Base-by-base conservation (phyloP, 495 filamentous ascomycete species). In the Xylaria castorea region DNA sequence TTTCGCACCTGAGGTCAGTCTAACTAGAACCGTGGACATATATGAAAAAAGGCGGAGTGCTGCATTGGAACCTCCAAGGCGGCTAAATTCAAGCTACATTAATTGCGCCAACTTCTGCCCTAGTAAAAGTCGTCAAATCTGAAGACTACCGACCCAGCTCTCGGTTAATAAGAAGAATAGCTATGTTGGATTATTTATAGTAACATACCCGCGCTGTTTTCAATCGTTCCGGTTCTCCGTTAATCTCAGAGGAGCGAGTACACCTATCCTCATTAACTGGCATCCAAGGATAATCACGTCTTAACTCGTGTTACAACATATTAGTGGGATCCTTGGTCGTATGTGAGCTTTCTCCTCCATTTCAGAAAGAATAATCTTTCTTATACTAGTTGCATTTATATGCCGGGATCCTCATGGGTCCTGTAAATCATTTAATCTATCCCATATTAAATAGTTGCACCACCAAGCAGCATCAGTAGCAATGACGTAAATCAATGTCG, bases 81-180 rank as follows among this genome's bases (percentile, higher is more conserved):
- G 64, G 64, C 46, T 66, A 66, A 66, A 66, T 51, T 66, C 64
- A 20, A 66, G 63, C 64, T 30, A 46, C 64, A 51, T 66, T 66
- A 38, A 66, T 66, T 66, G n/a, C 64, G 27, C 46, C 44, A 18
- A 66, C 46, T 2, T 38, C 64, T 66, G 3, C 46, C 16, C 44
- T 25, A 66, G 16, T 2, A 66, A 27, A n/a, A 30, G 16, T 32
- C 38, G 40, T 20, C 62, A 50, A 30, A 53, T n/a, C 25, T 30
- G 27, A 66, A 30, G 18, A 44, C 30, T 12, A 20, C 38, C 25
- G 11, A 46, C 22, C 30, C 36, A 66, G 42, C 42, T 16, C 44
- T 66, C 64, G 64, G 64, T 51, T 66, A 66, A 66, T 66, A 66
- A 66, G 46, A 51, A 51, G 44, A 40, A 63, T 36, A 40, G 42